A percentile compares a stretch with the other conserved stretches of the same genome.
These are phyloP conservation scores for Amphicarpaea edgeworthii DNA, from an alignment of 306 rosid genomes.

Conservation along the genomic window DNA sequence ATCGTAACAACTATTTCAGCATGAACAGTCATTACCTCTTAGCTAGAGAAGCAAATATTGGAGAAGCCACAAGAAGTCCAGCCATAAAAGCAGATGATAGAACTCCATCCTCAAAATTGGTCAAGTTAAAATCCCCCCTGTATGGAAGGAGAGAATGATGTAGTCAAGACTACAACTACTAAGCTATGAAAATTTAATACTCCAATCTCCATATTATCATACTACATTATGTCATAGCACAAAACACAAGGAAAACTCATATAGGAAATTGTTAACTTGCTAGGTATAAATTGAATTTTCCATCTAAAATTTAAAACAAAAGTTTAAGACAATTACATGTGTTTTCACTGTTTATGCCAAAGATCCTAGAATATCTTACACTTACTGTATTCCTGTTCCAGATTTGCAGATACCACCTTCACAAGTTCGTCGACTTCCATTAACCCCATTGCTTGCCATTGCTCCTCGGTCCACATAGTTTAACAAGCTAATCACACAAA, in stretches of 20 bases:
- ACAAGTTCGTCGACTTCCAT: constrained; percentile 82
- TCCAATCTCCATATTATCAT: neutral
- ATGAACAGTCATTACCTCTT: constrained; percentile 56
- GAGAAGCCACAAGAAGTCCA: constrained; percentile 80
- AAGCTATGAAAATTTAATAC: constrained; percentile 4
- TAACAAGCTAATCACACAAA: constrained; percentile 80
- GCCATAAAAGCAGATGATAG: constrained; percentile 83
- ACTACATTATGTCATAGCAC: constrained; percentile 14
- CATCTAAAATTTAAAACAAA: neutral
- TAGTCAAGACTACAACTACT: neutral
- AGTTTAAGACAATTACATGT: neutral
- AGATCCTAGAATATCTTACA: constrained; percentile 49
- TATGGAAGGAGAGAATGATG: constrained; percentile 27
- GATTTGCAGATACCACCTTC: constrained; percentile 66
- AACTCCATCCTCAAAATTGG: constrained; percentile 77
- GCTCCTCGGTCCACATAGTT: constrained; percentile 96
- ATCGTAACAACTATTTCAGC: neutral
- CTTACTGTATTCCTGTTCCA: constrained; percentile 87
- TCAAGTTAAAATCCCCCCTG: constrained; percentile 72
- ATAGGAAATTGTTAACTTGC: neutral
- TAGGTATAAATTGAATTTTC: constrained; percentile 14
- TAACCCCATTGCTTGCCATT: constrained; percentile 97
- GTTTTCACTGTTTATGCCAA: constrained; percentile 5
- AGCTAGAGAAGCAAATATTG: constrained; percentile 72
- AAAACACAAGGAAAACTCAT: constrained; percentile 23